phyloP scores from a whole-genome alignment of 306 rosid genomes.

The Malus sylvestris region DNA sequence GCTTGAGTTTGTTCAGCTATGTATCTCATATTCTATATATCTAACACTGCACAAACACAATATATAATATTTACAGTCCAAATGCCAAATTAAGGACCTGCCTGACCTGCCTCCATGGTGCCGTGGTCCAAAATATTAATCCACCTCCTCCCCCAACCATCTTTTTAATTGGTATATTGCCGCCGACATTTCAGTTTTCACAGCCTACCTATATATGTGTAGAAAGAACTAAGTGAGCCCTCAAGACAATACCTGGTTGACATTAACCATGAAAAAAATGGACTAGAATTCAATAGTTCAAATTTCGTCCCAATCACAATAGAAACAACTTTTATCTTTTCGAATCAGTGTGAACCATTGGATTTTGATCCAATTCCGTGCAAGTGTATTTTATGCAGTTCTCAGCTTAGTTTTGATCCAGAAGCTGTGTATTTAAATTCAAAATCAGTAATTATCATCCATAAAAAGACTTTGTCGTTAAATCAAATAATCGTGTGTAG shows the following conservation, averaged over 20 bases:
- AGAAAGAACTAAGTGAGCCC: neutral
- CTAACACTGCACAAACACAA: neutral
- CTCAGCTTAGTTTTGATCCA: too few relatives aligned
- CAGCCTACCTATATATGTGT: neutral
- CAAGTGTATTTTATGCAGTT: too few relatives aligned
- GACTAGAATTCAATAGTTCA: neutral
- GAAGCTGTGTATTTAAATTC: too few relatives aligned
- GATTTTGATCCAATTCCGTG: neutral
- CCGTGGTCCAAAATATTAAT: neutral
- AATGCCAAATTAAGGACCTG: neutral
- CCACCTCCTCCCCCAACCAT: neutral
- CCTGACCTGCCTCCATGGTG: neutral
- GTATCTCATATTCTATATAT: neutral
- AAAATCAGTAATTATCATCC: too few relatives aligned
- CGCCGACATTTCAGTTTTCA: neutral
- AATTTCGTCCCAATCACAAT: neutral
- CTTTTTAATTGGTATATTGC: neutral
- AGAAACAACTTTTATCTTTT: neutral
- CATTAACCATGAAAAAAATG: neutral
- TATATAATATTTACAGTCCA: neutral
- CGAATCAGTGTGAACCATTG: neutral
- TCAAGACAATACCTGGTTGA: neutral
- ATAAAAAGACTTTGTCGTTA: too few relatives aligned
- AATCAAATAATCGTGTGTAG: too few relatives aligned
- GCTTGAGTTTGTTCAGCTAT: slow-evolving; percentile 34